phyloP scores from a whole-genome alignment of 106 monocot genomes.

The Dendrobium chrysotoxum region DNA sequence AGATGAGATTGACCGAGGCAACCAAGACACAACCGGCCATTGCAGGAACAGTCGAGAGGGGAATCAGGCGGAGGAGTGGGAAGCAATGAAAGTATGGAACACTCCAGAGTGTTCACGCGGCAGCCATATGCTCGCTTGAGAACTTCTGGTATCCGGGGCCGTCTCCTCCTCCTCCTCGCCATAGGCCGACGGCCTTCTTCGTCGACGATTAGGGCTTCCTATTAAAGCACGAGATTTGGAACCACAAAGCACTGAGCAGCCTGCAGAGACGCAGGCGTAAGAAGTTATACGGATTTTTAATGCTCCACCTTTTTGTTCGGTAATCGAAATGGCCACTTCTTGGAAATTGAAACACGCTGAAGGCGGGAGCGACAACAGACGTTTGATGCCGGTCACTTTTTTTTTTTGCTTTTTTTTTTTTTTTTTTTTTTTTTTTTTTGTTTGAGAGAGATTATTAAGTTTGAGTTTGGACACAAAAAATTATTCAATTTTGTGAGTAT shows the following conservation, averaged over 20 bases:
- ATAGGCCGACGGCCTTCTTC: neutral
- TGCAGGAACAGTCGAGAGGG: slow-evolving; percentile 8
- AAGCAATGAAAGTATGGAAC: slow-evolving; percentile 26
- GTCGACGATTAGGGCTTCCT: neutral
- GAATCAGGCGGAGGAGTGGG: slow-evolving; percentile 8
- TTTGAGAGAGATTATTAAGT: too few relatives aligned
- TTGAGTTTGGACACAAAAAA: too few relatives aligned
- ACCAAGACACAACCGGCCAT: slow-evolving; percentile 14
- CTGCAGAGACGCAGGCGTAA: neutral
- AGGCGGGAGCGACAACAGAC: too few relatives aligned
- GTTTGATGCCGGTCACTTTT: too few relatives aligned
- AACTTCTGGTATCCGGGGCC: slow-evolving; percentile 10
- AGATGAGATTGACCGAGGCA: slow-evolving; percentile 21
- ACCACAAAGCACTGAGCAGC: neutral
- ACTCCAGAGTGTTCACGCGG: slow-evolving; percentile 14
- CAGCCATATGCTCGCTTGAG: slow-evolving; percentile 16
- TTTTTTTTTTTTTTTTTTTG: too few relatives aligned
- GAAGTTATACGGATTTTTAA: neutral
- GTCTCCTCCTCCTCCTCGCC: slow-evolving; percentile 9
- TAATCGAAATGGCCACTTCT: neutral
- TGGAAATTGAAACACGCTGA: neutral
- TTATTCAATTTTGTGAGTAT: too few relatives aligned
- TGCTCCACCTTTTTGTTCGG: neutral
- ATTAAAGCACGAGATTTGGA: neutral
- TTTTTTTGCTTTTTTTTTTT: too few relatives aligned